A percentile compares a stretch with the other conserved stretches of the same genome.
Evolutionary conservation across 495 filamentous ascomycete species (phyloP).

Genomic region (Annulohypoxylon stygium): DNA sequence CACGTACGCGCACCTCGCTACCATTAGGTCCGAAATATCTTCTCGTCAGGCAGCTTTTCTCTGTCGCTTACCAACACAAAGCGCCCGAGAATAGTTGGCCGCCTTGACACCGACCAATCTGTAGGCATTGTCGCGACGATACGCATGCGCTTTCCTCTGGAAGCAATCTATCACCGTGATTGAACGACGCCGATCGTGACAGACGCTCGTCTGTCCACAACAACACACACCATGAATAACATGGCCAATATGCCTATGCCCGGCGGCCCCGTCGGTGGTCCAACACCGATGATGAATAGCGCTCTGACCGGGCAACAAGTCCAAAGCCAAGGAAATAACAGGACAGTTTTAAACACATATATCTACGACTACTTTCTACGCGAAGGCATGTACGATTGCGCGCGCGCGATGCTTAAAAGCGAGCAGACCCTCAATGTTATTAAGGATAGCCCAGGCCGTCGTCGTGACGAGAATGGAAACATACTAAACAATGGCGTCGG

Average conservation of each 20-base stretch:
- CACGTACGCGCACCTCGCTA: conserved; percentile 30
- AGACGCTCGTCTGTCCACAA: conserved; percentile 47
- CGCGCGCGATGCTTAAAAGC: conserved; percentile 76
- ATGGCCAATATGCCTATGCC: conserved; percentile 73
- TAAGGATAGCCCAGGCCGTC: conserved; percentile 69
- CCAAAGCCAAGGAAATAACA: conserved; percentile 56
- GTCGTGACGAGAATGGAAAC: conserved; percentile 73
- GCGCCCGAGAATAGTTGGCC: conserved; percentile 21
- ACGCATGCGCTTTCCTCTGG: conserved; percentile 35
- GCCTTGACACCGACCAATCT: conserved; percentile 15
- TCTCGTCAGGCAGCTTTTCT: conserved; percentile 24
- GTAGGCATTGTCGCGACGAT: conserved; percentile 30
- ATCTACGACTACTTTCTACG: conserved; percentile 97
- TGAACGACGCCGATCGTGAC: conserved; percentile 44
- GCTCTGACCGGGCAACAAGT: conserved; percentile 58
- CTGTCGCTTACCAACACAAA: conserved; percentile 44
- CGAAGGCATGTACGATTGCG: conserved; percentile 82
- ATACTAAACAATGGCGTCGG: conserved; percentile 77
- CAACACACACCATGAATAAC: conserved; percentile 71
- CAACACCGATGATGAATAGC: conserved; percentile 81
- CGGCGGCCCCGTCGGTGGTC: conserved; percentile 72
- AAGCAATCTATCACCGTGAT: conserved; percentile 30
- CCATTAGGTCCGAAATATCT: conserved; percentile 5
- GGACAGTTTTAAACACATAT: conserved; percentile 82
- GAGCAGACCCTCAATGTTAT: conserved; percentile 68